Conservation (phyloP, 441 rosid genomes). For the Sinapis alba region DNA sequence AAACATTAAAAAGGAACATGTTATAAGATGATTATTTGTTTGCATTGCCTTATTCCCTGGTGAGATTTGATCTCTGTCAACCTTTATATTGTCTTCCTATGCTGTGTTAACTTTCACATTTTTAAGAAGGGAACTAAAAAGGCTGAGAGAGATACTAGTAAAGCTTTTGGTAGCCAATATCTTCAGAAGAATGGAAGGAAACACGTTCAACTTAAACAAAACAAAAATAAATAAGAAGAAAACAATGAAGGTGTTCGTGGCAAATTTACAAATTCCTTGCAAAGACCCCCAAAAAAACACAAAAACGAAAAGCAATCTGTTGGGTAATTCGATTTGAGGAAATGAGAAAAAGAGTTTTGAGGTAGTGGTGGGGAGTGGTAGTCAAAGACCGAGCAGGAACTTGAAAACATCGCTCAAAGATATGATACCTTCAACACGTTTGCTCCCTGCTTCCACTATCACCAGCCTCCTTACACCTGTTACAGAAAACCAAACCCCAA, state of each 20-base stretch:
- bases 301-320: neutral
- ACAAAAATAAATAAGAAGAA: neutral
- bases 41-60: neutral
- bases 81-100: neutral
- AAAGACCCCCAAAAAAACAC: neutral
- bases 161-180: neutral
- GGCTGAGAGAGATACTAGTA: neutral
- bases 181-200: neutral
- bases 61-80: neutral
- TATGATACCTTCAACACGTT: constrained; percentile 1
- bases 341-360: neutral
- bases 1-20: no score
- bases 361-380: neutral
- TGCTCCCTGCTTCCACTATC: constrained; percentile 3
- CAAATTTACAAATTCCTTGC: neutral
- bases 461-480: neutral
- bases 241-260: neutral
- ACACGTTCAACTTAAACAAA: neutral
- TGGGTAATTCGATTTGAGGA: neutral
- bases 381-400: neutral
- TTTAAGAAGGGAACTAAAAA: neutral
- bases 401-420: neutral
- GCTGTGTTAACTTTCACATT: neutral
- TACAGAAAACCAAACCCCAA: neutral
- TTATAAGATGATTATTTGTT: no score